A percentile compares a stretch with the other conserved stretches of the same genome.
These are phyloP conservation scores for Trypanosoma theileri DNA, from an alignment of 208 protist genomes.

Conservation along the genomic window DNA sequence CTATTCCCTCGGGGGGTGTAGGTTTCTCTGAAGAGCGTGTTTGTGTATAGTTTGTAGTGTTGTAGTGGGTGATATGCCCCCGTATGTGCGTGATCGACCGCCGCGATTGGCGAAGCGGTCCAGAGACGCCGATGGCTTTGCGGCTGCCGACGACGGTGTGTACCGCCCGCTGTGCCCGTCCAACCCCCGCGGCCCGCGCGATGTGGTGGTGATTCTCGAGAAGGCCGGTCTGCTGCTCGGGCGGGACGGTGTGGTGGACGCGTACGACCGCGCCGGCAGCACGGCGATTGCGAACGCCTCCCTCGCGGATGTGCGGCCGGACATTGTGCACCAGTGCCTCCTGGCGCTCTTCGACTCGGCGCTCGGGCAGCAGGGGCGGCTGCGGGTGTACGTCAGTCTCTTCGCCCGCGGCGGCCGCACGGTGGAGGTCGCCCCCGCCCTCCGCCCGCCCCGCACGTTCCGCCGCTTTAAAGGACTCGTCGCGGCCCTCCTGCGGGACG, in stretches of 20 bases:
- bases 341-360: slow-evolving; percentile 91
- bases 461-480: slow-evolving; percentile 86
- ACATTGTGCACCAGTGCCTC: slow-evolving; percentile 92
- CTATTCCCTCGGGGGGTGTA: neutral
- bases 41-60: neutral
- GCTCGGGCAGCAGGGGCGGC: slow-evolving; percentile 55
- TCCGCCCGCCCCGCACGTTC: slow-evolving; percentile 88
- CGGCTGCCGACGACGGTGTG: neutral
- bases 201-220: slow-evolving; percentile 79
- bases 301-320: slow-evolving; percentile 74
- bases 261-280: slow-evolving; percentile 78
- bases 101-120: slow-evolving; percentile 7
- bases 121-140: neutral
- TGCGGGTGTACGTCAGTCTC: slow-evolving; percentile 86
- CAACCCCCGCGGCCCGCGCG: neutral
- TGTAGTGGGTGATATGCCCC: neutral
- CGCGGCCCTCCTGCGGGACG: slow-evolving; percentile 73
- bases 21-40: no score
- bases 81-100: neutral
- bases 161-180: slow-evolving; percentile 15
- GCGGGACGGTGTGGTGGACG: slow-evolving; percentile 74
- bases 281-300: slow-evolving; percentile 79
- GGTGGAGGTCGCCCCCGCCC: slow-evolving; percentile 84
- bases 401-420: slow-evolving; percentile 67
- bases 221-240: slow-evolving; percentile 81